Conservation (phyloP, 1,139 yeast genomes). For the Yamadazyma dushanensis region DNA sequence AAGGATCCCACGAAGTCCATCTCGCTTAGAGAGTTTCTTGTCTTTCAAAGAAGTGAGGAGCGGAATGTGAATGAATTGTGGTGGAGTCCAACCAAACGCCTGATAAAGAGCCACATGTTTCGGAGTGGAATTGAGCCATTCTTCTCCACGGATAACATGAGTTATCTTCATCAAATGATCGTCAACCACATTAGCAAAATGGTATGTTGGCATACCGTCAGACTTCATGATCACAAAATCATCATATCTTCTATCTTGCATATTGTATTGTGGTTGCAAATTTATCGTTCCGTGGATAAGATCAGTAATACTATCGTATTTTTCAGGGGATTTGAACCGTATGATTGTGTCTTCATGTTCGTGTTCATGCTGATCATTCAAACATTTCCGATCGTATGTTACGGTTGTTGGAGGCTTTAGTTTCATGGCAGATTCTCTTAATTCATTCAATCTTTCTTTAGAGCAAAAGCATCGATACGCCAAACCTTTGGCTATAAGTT, state of each 20-base stretch:
- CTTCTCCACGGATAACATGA: conserved; percentile 95
- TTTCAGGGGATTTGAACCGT: conserved; percentile 68
- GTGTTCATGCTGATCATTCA: conserved; percentile 29
- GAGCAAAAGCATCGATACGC: conserved; percentile 90
- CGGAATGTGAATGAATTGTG: conserved; percentile 86
- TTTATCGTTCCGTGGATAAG: conserved; percentile 73
- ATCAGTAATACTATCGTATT: conserved; percentile 68
- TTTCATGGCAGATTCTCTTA: conserved; percentile 71
- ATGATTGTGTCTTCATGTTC: conserved; percentile 42
- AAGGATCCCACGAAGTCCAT: conserved; percentile 75
- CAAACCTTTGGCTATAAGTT: conserved; percentile 58
- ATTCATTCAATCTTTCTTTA: conserved; percentile 66
- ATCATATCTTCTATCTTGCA: conserved; percentile 72
- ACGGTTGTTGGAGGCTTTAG: conserved; percentile 89
- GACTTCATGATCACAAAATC: conserved; percentile 88
- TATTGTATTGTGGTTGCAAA: conserved; percentile 77
- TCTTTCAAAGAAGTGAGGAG: conserved; percentile 71
- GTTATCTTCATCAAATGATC: conserved; percentile 91
- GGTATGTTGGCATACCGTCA: conserved; percentile 94
- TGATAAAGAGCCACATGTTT: conserved; percentile 84
- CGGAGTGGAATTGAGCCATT: conserved; percentile 96
- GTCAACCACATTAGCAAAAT: conserved; percentile 92
- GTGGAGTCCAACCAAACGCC: conserved; percentile 87
- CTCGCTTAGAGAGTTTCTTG: conserved; percentile 82
- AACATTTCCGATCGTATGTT: conserved; percentile 85